Conservation (phyloP, 768 basidiomycete genomes). For the Thelephora aurantiotincta region DNA sequence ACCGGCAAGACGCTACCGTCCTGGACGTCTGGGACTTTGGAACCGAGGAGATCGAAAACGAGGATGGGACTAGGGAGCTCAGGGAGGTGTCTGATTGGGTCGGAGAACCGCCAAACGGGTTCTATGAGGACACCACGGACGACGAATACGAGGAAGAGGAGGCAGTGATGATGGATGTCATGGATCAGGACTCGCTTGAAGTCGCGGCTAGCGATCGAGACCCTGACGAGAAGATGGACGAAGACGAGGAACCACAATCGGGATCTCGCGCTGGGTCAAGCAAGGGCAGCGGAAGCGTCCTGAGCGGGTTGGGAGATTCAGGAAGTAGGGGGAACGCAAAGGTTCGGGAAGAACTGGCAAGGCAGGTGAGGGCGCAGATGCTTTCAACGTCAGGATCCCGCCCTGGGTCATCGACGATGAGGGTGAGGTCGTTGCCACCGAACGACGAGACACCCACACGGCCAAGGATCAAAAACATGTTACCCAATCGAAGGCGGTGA, state of each 20-base stretch:
- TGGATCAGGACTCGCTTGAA: conserved; percentile 48
- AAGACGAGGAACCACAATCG: conserved; percentile 11
- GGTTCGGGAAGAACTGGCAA: not conserved
- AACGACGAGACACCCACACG: conserved; percentile 49
- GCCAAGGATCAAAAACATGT: conserved; percentile 33
- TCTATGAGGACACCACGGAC: conserved; percentile 58
- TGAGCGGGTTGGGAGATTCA: too few species aligned
- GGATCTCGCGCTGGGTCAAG: conserved; percentile 5
- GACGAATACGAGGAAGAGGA: conserved; percentile 43
- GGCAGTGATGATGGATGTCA: conserved; percentile 50
- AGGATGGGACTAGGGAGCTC: conserved; percentile 10
- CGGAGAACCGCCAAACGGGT: conserved; percentile 60
- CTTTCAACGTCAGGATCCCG: not conserved
- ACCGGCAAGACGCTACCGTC: conserved; percentile 61
- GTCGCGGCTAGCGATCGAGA: conserved; percentile 14
- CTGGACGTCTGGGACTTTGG: conserved; percentile 90
- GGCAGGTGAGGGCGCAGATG: not conserved
- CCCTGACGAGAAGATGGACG: conserved; percentile 9
- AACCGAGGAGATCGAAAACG: conserved; percentile 47
- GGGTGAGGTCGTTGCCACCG: conserved; percentile 22
- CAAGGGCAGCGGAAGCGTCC: not conserved
- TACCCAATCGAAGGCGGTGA: too few species aligned
- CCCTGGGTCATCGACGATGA: conserved; percentile 13
- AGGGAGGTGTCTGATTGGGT: conserved; percentile 30
- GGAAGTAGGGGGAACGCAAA: not conserved